Evolutionary conservation across 805 yeast species (phyloP).

Genomic region (Starmerella floris): DNA sequence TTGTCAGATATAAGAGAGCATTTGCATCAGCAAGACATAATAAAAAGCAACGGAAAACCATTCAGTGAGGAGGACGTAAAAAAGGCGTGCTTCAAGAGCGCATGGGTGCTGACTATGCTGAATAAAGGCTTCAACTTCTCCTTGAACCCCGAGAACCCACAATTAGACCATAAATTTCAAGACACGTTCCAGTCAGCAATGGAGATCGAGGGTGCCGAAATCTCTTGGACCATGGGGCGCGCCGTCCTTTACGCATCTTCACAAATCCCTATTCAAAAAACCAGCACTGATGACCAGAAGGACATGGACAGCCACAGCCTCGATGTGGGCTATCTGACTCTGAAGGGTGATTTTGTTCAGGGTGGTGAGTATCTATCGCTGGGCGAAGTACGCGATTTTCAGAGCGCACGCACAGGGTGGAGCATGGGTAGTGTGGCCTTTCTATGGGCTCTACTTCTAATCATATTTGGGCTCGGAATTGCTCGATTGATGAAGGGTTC

Average conservation of each 20-base stretch:
- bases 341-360: slow-evolving; percentile 13
- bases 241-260: slow-evolving; percentile 73
- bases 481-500: not conserved
- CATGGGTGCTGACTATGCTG: slow-evolving; percentile 79
- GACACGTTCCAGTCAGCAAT: slow-evolving; percentile 73
- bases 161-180: slow-evolving; percentile 25
- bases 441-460: not conserved
- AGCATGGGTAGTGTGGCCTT: not conserved
- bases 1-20: slow-evolving; percentile 47
- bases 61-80: slow-evolving; percentile 38
- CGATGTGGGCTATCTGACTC: slow-evolving; percentile 19
- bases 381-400: not conserved
- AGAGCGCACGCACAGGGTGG: not conserved
- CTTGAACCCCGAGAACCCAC: slow-evolving; percentile 23
- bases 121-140: slow-evolving; percentile 92
- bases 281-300: not conserved
- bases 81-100: slow-evolving; percentile 85
- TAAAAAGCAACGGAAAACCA: slow-evolving; percentile 34
- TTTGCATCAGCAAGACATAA: slow-evolving; percentile 41
- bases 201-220: slow-evolving; percentile 65
- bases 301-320: not conserved
- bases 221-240: slow-evolving; percentile 92
- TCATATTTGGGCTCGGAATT: not conserved
- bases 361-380: slow-evolving; percentile 21
- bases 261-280: slow-evolving; percentile 31